Percentiles rank a stretch among this genome's conserved stretches.
These are phyloP conservation scores for Penicillium sp. DNA, from an alignment of 2,329 filamentous ascomycete genomes.

Conservation along the genomic window DNA sequence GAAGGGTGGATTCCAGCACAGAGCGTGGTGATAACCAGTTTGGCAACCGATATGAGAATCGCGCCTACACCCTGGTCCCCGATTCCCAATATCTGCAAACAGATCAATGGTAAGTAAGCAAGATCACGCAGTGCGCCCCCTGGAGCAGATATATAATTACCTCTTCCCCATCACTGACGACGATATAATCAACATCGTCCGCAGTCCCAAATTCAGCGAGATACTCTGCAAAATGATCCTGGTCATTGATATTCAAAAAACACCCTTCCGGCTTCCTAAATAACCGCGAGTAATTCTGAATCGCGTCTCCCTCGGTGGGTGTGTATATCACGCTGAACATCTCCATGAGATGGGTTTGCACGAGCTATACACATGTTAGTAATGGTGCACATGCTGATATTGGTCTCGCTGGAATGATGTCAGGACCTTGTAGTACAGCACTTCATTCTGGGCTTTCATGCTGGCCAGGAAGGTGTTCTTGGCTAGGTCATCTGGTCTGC, in stretches of 20 bases:
- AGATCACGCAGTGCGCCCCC: too few species aligned
- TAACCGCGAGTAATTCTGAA: constrained; percentile 74
- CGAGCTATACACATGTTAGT: constrained; percentile 49
- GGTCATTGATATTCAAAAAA: constrained; percentile 71
- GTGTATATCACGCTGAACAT: constrained; percentile 93
- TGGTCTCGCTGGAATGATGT: background rate
- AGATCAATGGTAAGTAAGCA: constrained; percentile 27
- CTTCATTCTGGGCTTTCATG: constrained; percentile 80
- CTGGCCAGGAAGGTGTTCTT: constrained; percentile 89
- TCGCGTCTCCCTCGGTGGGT: constrained; percentile 84
- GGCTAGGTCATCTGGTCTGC: constrained; percentile 61
- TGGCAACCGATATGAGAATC: constrained; percentile 79
- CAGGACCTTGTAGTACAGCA: constrained; percentile 70
- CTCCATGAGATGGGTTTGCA: constrained; percentile 75
- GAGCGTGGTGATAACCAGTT: constrained; percentile 75
- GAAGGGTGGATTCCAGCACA: constrained; percentile 85
- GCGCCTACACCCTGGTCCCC: constrained; percentile 85
- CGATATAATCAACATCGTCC: constrained; percentile 83
- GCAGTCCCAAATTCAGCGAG: constrained; percentile 65
- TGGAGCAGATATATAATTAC: constrained; percentile 14
- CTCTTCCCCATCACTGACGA: constrained; percentile 69
- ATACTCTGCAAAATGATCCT: constrained; percentile 62
- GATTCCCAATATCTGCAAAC: constrained; percentile 74
- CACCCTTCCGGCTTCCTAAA: constrained; percentile 79
- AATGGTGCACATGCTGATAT: background rate